These are phyloP conservation scores for Barnettozyma botsteinii DNA, from an alignment of 805 yeast genomes.

Conservation along the genomic window DNA sequence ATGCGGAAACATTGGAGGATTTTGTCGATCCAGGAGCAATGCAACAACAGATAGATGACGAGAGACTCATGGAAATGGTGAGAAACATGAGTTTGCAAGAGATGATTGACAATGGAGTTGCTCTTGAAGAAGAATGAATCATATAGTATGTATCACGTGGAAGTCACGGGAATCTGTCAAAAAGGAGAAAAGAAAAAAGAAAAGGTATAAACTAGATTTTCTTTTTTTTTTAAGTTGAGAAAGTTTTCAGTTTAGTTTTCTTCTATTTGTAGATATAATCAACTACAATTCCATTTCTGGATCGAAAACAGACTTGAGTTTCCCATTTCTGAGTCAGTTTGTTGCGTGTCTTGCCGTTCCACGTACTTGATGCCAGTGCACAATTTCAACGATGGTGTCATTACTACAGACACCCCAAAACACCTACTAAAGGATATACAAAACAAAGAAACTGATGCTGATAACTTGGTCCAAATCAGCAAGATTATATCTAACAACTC, in stretches of 20 bases:
- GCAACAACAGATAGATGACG: constrained; percentile 20
- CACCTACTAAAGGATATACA: background rate
- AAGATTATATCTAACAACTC: background rate
- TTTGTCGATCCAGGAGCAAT: constrained; percentile 26
- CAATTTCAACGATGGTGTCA: background rate
- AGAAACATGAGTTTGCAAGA: constrained; percentile 25
- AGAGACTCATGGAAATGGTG: constrained; percentile 24
- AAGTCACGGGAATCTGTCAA: too few species aligned
- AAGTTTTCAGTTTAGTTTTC: too few species aligned
- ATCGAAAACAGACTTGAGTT: background rate
- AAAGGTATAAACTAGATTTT: too few species aligned
- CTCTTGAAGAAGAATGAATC: background rate
- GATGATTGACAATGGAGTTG: constrained; percentile 4
- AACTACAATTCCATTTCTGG: too few species aligned
- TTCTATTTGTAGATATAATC: too few species aligned
- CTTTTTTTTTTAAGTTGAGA: too few species aligned
- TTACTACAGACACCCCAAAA: background rate
- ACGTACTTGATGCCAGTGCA: background rate
- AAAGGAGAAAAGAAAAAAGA: too few species aligned
- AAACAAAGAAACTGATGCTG: background rate
- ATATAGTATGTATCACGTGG: too few species aligned
- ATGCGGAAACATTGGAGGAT: constrained; percentile 30
- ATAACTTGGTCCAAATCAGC: background rate
- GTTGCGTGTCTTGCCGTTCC: background rate
- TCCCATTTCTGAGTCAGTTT: too few species aligned